Evolutionary conservation across 2,329 filamentous ascomycete species (phyloP), one percentile per base, ranked within the genome.

Genomic region (Grosmannia penicillata): DNA sequence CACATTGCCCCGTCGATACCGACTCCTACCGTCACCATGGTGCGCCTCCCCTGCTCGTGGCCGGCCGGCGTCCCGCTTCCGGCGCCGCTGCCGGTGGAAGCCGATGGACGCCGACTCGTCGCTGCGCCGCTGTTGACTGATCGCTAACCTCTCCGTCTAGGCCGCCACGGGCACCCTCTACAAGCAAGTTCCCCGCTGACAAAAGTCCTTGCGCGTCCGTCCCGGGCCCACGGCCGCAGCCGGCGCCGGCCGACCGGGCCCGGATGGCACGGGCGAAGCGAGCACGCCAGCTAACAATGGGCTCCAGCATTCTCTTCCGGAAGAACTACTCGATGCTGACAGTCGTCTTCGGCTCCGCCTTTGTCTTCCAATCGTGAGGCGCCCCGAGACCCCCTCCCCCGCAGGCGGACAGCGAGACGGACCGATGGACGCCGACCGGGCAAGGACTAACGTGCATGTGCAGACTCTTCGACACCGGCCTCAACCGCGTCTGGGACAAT

Each of bases 281-380:
- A n/a, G n/a, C n/a, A n/a, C n/a, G n/a, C n/a, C n/a, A n/a, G n/a
- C n/a, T n/a, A n/a, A n/a, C n/a, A n/a, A n/a, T n/a, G n/a, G n/a
- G n/a, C 27, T 43, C 49, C 62, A 96, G 91, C 69, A 62, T 75
- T 56, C 55, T 96, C 51, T 79, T 96, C 70, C 78, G 81, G 62
- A 78, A 73, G 58, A 98, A 98, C 71, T 80, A 72, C 53, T 70
- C 81, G 59, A 94, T 94, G 75, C 70, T 98, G 53, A 79, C 75
- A 49, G 72, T 77, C 48, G 82, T 98, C 57, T 98, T 98, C 60
- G 73, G 68, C 50, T 72, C 76, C 49, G 89, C 87, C 49, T 98
- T 98, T 57, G 83, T 72, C 47, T 86, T 93, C 58, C 85, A 96
- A 69, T 72, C 98, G 91, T 98, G 75, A 57, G 83, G 65, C 9